phyloP scores from a whole-genome alignment of 2,329 filamentous ascomycete genomes.

The Aphanoascus verrucosus region DNA sequence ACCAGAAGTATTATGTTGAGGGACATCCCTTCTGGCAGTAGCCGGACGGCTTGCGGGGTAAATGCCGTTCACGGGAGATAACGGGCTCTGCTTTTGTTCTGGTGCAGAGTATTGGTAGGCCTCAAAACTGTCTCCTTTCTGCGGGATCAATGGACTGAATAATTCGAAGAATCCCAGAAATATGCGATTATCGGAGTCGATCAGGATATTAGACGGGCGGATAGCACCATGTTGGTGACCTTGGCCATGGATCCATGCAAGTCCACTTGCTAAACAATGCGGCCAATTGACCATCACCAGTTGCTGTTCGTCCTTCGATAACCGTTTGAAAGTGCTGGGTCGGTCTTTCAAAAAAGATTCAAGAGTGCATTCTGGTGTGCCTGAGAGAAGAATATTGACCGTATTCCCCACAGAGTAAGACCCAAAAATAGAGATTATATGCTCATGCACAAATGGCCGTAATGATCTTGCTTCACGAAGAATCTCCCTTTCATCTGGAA shows the following conservation, averaged over 20 bases:
- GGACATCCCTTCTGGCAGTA: background rate
- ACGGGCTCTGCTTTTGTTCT: constrained; percentile 39
- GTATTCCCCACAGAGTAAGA: constrained; percentile 36
- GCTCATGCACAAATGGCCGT: constrained; percentile 33
- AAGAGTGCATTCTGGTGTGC: constrained; percentile 33
- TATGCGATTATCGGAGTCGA: constrained; percentile 47
- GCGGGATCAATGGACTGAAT: constrained; percentile 44
- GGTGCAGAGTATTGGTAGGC: constrained; percentile 50
- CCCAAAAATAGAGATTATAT: constrained; percentile 36
- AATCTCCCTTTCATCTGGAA: constrained; percentile 32
- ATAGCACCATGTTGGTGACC: constrained; percentile 48
- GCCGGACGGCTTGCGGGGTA: background rate
- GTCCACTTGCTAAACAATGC: constrained; percentile 43
- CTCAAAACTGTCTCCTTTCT: constrained; percentile 46
- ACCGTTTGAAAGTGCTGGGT: constrained; percentile 31
- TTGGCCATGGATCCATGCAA: constrained; percentile 47
- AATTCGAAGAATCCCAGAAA: constrained; percentile 49
- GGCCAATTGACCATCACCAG: constrained; percentile 37
- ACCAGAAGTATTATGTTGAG: background rate
- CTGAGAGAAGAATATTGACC: constrained; percentile 36
- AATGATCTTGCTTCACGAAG: constrained; percentile 32
- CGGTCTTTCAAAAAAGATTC: constrained; percentile 35
- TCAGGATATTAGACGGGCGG: constrained; percentile 49
- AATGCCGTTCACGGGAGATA: background rate
- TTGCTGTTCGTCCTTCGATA: constrained; percentile 35